Conservation (phyloP, 73 alveolate species). For the Strombidium stylifer region DNA sequence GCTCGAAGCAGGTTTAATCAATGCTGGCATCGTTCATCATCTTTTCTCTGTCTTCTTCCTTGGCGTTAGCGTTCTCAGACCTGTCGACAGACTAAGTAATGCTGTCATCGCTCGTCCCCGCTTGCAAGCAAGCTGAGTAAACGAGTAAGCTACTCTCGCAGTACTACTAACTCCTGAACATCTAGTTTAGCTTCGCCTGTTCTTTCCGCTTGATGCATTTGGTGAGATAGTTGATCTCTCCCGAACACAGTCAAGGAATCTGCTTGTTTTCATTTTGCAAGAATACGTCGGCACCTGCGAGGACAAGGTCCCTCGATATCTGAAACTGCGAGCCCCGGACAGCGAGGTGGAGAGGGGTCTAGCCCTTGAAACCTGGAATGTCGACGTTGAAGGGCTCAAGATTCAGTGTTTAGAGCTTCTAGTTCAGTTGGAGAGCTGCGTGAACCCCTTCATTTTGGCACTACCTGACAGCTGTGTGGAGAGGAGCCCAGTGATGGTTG, state of each 20-base stretch:
- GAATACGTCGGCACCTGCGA: constrained; percentile 76
- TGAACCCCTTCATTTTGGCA: constrained; percentile 70
- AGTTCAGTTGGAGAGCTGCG: constrained; percentile 61
- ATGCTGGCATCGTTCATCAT: too few species aligned
- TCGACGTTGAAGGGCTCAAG: constrained; percentile 72
- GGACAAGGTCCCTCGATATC: constrained; percentile 71
- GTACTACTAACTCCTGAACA: too few species aligned
- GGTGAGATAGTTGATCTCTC: constrained; percentile 37
- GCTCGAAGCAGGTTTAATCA: too few species aligned
- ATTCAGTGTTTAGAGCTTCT: constrained; percentile 53
- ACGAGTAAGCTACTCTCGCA: too few species aligned
- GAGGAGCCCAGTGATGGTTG: constrained; percentile 83
- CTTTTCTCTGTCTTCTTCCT: too few species aligned
- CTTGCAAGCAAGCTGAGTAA: too few species aligned
- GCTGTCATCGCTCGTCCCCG: too few species aligned
- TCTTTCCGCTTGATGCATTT: constrained; percentile 14
- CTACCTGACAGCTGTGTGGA: constrained; percentile 85
- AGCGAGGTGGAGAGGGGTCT: constrained; percentile 91
- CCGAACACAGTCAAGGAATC: constrained; percentile 62
- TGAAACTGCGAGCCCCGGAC: constrained; percentile 75
- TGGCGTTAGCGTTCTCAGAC: too few species aligned
- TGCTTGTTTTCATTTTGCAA: constrained; percentile 46
- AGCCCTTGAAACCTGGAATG: constrained; percentile 75
- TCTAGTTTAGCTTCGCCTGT: too few species aligned
- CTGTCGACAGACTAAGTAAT: too few species aligned